A percentile compares a stretch with the other conserved stretches of the same genome.
These are phyloP conservation scores for Dictyophora rubrovolvata DNA, from an alignment of 768 basidiomycete species.

Conservation along the genomic window DNA sequence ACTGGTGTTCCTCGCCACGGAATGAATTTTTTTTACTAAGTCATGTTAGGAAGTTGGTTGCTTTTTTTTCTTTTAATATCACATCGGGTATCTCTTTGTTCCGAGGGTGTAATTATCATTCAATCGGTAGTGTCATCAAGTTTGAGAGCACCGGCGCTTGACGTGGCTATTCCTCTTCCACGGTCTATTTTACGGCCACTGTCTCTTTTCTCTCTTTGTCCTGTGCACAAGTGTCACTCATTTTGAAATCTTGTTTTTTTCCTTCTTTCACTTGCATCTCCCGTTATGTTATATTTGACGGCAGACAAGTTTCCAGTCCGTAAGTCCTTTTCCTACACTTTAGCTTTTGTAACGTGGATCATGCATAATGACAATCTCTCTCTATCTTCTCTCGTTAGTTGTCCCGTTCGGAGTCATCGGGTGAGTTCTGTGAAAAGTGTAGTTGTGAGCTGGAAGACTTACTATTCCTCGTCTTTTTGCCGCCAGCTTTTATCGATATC, in stretches of 20 bases:
- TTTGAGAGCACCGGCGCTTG: not conserved
- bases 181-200: not conserved
- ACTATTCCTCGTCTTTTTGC: not conserved
- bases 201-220: not conserved
- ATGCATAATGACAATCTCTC: not conserved
- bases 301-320: constrained; percentile 87
- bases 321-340: constrained; percentile 32
- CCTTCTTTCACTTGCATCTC: not conserved
- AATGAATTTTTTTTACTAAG: too few species aligned
- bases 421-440: constrained; percentile 28
- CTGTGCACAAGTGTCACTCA: not conserved
- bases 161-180: not conserved
- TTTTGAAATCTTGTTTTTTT: not conserved
- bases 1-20: too few species aligned
- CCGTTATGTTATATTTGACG: constrained; percentile 74
- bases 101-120: not conserved
- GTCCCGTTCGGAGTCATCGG: constrained; percentile 85
- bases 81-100: not conserved
- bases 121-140: too few species aligned
- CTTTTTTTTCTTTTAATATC: not conserved
- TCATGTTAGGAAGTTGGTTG: not conserved
- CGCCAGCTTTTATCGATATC: constrained; percentile 80
- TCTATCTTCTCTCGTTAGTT: constrained; percentile 37
- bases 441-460: not conserved
- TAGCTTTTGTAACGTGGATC: not conserved